Percentiles rank a stretch among this genome's conserved stretches.
Evolutionary conservation across 345 rosid genomes (phyloP).

Genomic region (Capsella bursapastoris): DNA sequence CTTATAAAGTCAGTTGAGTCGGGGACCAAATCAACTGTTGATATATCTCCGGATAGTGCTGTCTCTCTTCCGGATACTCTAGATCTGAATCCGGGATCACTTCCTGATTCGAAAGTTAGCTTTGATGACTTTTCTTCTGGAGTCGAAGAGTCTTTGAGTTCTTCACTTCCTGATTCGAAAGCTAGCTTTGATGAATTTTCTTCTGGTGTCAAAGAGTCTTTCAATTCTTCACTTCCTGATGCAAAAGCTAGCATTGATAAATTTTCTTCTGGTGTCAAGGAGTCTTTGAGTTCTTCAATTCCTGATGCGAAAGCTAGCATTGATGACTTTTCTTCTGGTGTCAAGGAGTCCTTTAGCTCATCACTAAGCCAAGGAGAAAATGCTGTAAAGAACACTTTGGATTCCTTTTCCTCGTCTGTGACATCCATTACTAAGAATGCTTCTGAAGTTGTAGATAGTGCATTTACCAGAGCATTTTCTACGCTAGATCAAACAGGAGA

Average conservation of each 20-base stretch:
- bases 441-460: slow-evolving; percentile 63
- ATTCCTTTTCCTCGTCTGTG: slow-evolving; percentile 59
- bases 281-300: slow-evolving; percentile 58
- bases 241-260: slow-evolving; percentile 58
- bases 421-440: slow-evolving; percentile 62
- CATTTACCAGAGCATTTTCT: slow-evolving; percentile 53
- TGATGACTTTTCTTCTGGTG: slow-evolving; percentile 56
- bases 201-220: slow-evolving; percentile 51
- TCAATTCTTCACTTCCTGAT: slow-evolving; percentile 53
- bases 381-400: slow-evolving; percentile 61
- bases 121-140: slow-evolving; percentile 58
- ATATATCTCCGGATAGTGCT: slow-evolving; percentile 48
- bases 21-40: slow-evolving; percentile 46
- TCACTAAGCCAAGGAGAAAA: slow-evolving; percentile 63
- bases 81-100: slow-evolving; percentile 48
- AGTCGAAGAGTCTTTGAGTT: slow-evolving; percentile 51
- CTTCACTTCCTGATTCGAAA: slow-evolving; percentile 52
- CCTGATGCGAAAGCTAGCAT: slow-evolving; percentile 50
- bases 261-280: slow-evolving; percentile 50
- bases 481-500: slow-evolving; percentile 62
- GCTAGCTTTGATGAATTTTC: slow-evolving; percentile 59
- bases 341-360: slow-evolving; percentile 53
- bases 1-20: slow-evolving; percentile 48
- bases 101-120: slow-evolving; percentile 50
- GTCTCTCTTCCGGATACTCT: slow-evolving; percentile 46